Evolutionary conservation across 495 filamentous ascomycete genomes (phyloP).

Genomic region (Geoglossum glabrum): DNA sequence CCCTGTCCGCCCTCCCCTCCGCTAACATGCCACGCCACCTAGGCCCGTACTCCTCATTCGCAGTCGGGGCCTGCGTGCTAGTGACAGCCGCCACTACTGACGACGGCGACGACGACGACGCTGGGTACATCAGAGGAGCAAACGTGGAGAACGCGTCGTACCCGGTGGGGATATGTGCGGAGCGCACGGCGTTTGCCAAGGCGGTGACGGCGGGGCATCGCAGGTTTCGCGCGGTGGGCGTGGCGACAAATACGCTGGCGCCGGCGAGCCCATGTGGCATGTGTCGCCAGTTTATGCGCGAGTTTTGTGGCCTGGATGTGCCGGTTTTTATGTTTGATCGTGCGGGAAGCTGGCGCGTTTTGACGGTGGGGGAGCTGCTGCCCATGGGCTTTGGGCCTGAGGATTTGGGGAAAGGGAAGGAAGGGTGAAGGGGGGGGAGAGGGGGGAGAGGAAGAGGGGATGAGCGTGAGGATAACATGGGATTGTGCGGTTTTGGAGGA

Average conservation of each 20-base stretch:
- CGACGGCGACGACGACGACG: neutral
- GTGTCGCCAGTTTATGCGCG: neutral
- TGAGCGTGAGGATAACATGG: neutral
- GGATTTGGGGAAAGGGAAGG: neutral
- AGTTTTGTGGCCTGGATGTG: neutral
- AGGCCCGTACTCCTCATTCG: slow-evolving; percentile 87
- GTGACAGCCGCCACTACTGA: slow-evolving; percentile 26
- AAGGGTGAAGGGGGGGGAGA: neutral
- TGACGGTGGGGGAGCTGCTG: neutral
- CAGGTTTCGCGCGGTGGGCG: neutral
- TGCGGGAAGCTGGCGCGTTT: neutral
- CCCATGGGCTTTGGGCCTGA: neutral
- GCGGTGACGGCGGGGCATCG: slow-evolving; percentile 22
- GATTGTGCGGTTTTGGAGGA: neutral
- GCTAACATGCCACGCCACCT: neutral
- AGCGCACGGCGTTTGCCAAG: slow-evolving; percentile 62
- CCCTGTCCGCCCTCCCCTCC: too few species aligned
- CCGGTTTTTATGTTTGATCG: neutral
- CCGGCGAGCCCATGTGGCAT: neutral
- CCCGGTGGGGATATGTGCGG: slow-evolving; percentile 86
- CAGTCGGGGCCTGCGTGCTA: slow-evolving; percentile 68
- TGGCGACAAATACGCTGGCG: neutral
- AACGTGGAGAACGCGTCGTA: slow-evolving; percentile 78
- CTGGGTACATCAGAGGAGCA: slow-evolving; percentile 25
- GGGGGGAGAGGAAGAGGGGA: neutral